phyloP scores from a whole-genome alignment of 495 filamentous ascomycete genomes.

The Aspergillus affinis region DNA sequence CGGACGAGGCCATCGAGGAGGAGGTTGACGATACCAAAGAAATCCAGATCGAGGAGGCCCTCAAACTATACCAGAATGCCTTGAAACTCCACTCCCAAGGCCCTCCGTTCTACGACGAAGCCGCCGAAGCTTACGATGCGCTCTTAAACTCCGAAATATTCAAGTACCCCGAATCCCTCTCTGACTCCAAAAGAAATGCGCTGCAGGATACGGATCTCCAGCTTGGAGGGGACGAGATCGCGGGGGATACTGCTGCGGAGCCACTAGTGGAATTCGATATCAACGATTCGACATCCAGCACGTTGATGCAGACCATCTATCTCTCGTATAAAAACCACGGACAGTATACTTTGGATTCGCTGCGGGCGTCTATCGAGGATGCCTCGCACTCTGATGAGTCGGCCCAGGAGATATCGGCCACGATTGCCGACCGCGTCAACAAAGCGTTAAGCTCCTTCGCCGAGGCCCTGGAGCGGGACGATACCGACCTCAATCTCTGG shows the following conservation, averaged over 20 bases:
- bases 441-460: conserved; percentile 61
- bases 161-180: conserved; percentile 77
- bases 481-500: conserved; percentile 94
- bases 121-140: conserved; percentile 76
- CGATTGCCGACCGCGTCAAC: conserved; percentile 26
- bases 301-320: conserved; percentile 84
- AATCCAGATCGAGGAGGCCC: conserved; percentile 93
- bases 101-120: conserved; percentile 69
- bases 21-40: conserved; percentile 95
- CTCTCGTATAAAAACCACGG: conserved; percentile 94
- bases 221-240: conserved; percentile 33
- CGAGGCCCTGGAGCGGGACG: conserved; percentile 81
- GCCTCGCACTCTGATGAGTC: conserved; percentile 31
- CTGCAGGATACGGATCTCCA: conserved; percentile 55
- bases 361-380: conserved; percentile 46
- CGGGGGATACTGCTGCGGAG: conserved; percentile 44
- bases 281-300: conserved; percentile 70
- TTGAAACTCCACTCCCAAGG: conserved; percentile 91
- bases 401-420: conserved; percentile 36
- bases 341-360: conserved; percentile 77
- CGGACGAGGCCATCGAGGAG: conserved; percentile 84
- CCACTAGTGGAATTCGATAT: conserved; percentile 41
- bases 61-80: conserved; percentile 92
- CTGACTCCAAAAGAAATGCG: conserved; percentile 70
- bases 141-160: conserved; percentile 94